Evolutionary conservation across 225 moss, liverwort and hornwort genomes (phyloP).

Genomic region (Marchantia paleacea): DNA sequence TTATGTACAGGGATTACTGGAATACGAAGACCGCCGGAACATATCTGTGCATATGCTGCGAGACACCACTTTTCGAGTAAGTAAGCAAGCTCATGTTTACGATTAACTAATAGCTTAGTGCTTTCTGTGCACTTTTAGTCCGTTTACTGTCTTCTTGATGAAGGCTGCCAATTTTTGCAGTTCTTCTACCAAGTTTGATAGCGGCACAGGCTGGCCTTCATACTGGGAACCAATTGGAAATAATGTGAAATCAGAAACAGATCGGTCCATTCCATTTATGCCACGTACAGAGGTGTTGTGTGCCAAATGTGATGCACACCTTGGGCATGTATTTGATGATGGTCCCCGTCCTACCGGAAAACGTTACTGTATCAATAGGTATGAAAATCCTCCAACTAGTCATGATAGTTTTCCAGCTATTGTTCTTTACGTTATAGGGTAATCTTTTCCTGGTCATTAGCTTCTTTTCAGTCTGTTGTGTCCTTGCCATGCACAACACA

Average conservation of each 20-base stretch:
- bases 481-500: background rate
- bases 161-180: slow-evolving; percentile 40
- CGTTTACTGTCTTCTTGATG: background rate
- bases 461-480: background rate
- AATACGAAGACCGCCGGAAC: slow-evolving; percentile 70
- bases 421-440: too few species aligned
- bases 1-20: slow-evolving; percentile 71
- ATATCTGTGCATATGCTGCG: slow-evolving; percentile 78
- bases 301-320: slow-evolving; percentile 73
- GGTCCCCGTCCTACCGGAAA: slow-evolving; percentile 80
- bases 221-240: slow-evolving; percentile 65
- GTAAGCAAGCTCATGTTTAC: background rate
- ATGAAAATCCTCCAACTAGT: background rate
- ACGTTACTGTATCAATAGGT: slow-evolving; percentile 98
- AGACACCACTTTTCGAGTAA: slow-evolving; percentile 78
- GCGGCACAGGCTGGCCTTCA: slow-evolving; percentile 96
- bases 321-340: slow-evolving; percentile 90
- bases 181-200: slow-evolving; percentile 87
- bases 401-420: too few species aligned
- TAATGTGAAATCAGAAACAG: slow-evolving; percentile 80
- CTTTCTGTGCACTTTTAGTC: background rate
- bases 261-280: slow-evolving; percentile 89
- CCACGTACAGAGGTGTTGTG: slow-evolving; percentile 90
- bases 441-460: background rate
- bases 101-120: background rate